Evolutionary conservation across 352 stramenopile species (phyloP), one percentile per base, ranked within the genome.

Genomic region (Phytophthora multivora): DNA sequence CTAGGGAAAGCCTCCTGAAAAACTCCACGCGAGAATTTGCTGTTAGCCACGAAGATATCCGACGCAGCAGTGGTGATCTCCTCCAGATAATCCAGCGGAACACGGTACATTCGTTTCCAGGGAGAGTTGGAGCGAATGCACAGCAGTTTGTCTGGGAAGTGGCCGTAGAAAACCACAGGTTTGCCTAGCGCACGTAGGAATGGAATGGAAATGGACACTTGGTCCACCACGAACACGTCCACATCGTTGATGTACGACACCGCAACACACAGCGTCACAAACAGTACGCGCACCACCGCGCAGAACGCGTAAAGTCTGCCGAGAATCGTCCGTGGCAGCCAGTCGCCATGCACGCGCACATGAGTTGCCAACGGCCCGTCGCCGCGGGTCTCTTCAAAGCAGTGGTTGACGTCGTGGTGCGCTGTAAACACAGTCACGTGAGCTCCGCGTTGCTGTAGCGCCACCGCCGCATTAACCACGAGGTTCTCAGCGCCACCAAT

Each of bases 61-160:
- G 97, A 83, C n/a, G 84, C 81, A 38, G 72, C 81, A 38, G 97
- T 98, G 5, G 94, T 98, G 30, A 91, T 69, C 71, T 99, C 95
- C 77, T 99, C 97, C 47, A 98, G 56, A 10, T 65, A 75, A 73
- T 99, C 96, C 30, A 99, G 79, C 9, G 95, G 82, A 21, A 77
- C 63, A 51, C 97, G 87, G 69, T 99, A 99, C 33, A 91, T 52
- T 9, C 66, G 70, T 63, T 95, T 97, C 40, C 96, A 79, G n/a
- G 59, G 47, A 9, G 77, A 96, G 2, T 67, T 40, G 0, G 83
- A 80, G 23, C 77, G 61, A 31, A 79, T 71, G 33, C 80, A 95
- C 11, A 99, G 83, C 30, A 99, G 79, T 65, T 99, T 98, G 77
- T 99, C 97, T 0, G 97, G 97, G 76, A 99, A 99, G 66, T 99